Base-by-base conservation (phyloP, 73 alveolate species). In the Paraurostyla sp. region DNA sequence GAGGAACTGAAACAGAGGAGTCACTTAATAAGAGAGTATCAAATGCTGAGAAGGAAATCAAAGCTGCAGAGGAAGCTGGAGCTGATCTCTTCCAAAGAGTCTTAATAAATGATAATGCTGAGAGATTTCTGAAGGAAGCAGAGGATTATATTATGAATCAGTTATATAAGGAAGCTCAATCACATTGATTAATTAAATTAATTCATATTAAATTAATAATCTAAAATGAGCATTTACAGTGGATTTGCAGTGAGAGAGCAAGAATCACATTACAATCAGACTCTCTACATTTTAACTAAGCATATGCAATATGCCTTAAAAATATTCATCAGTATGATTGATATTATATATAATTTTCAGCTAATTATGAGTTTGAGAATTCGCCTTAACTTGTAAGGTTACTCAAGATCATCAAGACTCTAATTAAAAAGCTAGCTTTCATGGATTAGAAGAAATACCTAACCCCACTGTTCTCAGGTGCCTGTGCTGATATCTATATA, bases 1-100 rank as follows among this genome's bases (percentile, higher is more conserved):
- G 84, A 16, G 92, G 90, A 36, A 95, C 98, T 25, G 98, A 96
- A 30, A 60, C 92, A 43, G 98, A 93, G 45, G 97, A 92, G 71
- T 50, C 30, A 69, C 29, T 92, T 29, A 80, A 71, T 71, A 80
- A 30, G 60, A 57, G 97, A 50, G 80, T 92, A 22, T 43, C 52
- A 56, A 90, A 83, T 41, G 93, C 97, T 33, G 71, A 50, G 48
- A 81, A 54, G 32, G 97, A 92, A 71, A 92, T 92, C 76, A 41
- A 89, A 43, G 4, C 40, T 6, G 84, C 84, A 15, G 71, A 69
- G 69, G 63, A 41, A 41, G 3, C 25, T 29, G 49, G 23, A 25
- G 27, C 22, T 20, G 58, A 20, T 46, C 18, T 69, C 6, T 69
- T 13, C 35, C 32, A 69, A 23, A 38, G 35, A 41, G 38, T 41